phyloP scores from a whole-genome alignment of 1,139 yeast species.

The Taphrina confusa region DNA sequence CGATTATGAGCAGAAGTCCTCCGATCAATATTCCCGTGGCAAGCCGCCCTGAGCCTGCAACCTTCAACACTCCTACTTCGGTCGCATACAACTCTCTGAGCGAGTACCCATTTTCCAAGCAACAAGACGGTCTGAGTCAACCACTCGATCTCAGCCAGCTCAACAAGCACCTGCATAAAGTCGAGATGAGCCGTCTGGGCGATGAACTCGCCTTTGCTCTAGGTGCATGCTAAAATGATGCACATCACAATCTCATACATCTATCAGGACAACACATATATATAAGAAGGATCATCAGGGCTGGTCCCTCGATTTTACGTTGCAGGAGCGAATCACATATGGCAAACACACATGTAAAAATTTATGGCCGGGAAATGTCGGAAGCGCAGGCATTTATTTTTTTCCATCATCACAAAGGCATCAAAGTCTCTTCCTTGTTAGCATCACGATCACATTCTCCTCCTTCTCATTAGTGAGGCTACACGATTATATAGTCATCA shows the following conservation, averaged over 20 bases:
- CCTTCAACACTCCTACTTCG: constrained; percentile 11
- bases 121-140: background rate
- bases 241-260: background rate
- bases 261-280: too few relatives aligned
- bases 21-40: constrained; percentile 13
- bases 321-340: too few relatives aligned
- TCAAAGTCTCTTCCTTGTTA: too few relatives aligned
- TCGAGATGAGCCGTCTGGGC: constrained; percentile 27
- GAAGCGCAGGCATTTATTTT: constrained; percentile 3
- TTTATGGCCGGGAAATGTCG: background rate
- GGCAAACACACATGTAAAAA: too few relatives aligned
- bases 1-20: constrained; percentile 16
- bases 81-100: constrained; percentile 3
- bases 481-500: too few relatives aligned
- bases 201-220: constrained; percentile 25
- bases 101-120: background rate
- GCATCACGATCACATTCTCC: too few relatives aligned
- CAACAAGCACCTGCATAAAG: constrained; percentile 14
- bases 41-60: background rate
- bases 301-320: too few relatives aligned
- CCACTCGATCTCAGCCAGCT: constrained; percentile 19
- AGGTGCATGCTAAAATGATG: background rate
- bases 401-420: background rate
- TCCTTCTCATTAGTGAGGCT: too few relatives aligned
- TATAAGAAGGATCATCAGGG: too few relatives aligned